A percentile compares a stretch with the other conserved stretches of the same genome.
These are phyloP conservation scores for Termitomyces sp. DNA, from an alignment of 768 basidiomycete species.

Conservation along the genomic window DNA sequence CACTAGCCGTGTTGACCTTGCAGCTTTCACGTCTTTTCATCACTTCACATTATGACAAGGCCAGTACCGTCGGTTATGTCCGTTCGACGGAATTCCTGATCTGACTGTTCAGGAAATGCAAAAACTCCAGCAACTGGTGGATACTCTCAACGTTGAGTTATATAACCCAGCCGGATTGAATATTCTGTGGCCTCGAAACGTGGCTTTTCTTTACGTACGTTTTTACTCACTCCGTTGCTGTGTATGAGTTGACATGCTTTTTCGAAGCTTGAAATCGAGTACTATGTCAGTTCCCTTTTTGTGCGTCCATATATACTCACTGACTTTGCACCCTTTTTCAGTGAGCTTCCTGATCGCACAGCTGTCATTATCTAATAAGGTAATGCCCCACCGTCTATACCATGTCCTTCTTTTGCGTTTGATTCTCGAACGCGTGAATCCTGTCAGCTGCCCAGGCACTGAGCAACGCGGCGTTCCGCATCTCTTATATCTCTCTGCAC, in stretches of 20 bases:
- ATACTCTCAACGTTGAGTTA: slow-evolving; percentile 61
- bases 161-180: slow-evolving; percentile 88
- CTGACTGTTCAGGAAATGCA: slow-evolving; percentile 62
- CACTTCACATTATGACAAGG: slow-evolving; percentile 81
- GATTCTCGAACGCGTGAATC: slow-evolving; percentile 7
- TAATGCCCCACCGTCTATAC: neutral
- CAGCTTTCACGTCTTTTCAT: slow-evolving; percentile 72
- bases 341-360: slow-evolving; percentile 14
- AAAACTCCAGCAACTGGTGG: slow-evolving; percentile 56
- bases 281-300: slow-evolving; percentile 60
- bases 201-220: slow-evolving; percentile 92
- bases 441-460: slow-evolving; percentile 1
- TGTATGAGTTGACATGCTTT: slow-evolving; percentile 10
- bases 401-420: neutral
- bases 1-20: slow-evolving; percentile 71
- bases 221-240: slow-evolving; percentile 1
- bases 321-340: slow-evolving; percentile 6
- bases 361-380: slow-evolving; percentile 3
- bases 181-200: slow-evolving; percentile 77
- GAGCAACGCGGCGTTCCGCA: neutral
- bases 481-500: neutral
- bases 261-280: slow-evolving; percentile 87
- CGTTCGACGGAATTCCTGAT: slow-evolving; percentile 3
- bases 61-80: slow-evolving; percentile 18
- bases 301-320: neutral